Percentiles rank a stretch among this genome's conserved stretches.
Conservation (phyloP, 78 protist genomes). For the Dictyostelium firmibasis region DNA sequence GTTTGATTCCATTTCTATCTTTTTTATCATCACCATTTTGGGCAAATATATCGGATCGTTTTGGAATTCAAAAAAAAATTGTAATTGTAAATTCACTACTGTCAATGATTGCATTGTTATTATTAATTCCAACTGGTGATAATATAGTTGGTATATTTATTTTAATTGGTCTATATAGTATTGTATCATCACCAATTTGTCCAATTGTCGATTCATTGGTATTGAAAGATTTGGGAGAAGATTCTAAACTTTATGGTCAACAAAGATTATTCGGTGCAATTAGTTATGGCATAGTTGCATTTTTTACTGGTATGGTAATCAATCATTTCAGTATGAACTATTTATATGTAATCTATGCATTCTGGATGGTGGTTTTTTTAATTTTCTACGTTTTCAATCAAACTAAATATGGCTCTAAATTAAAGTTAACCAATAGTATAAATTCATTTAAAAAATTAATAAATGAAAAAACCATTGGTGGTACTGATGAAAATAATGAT, state of each 20-base stretch:
- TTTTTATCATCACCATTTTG: neutral
- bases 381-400: neutral
- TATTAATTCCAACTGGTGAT: neutral
- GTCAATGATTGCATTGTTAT: neutral
- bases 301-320: neutral
- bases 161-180: neutral
- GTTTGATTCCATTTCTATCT: neutral
- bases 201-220: constrained; percentile 2
- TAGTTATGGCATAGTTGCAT: neutral
- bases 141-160: neutral
- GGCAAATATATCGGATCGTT: neutral
- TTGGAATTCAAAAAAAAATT: neutral
- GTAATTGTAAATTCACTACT: neutral
- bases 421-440: neutral
- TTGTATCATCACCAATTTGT: neutral
- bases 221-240: neutral
- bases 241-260: neutral
- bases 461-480: neutral
- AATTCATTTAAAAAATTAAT: neutral
- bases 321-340: neutral
- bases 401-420: neutral
- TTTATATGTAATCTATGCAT: neutral
- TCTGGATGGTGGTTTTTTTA: neutral
- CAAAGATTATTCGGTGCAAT: constrained; percentile 39
- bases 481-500: neutral